Conservation (phyloP, 2,329 filamentous ascomycete genomes). For the Macrophomina tecta region DNA sequence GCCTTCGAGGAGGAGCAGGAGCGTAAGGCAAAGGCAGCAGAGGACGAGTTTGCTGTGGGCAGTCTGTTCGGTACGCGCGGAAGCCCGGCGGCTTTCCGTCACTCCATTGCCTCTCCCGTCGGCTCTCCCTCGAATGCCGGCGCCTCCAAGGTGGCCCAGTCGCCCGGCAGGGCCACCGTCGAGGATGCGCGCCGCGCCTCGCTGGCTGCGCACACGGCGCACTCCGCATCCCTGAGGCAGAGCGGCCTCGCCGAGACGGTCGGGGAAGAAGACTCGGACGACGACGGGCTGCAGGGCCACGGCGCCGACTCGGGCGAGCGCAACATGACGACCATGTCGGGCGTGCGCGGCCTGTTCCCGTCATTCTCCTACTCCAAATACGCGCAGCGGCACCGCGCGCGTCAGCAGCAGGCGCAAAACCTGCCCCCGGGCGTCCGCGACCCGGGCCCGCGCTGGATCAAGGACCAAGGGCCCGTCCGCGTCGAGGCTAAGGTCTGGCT, state of each 20-base stretch:
- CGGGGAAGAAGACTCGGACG: conserved; percentile 56
- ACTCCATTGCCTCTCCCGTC: conserved; percentile 69
- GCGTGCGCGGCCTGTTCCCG: conserved; percentile 76
- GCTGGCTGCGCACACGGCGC: conserved; percentile 34
- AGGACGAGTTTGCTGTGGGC: conserved; percentile 88
- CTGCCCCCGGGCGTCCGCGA: conserved; percentile 89
- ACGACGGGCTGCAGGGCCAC: conserved; percentile 50
- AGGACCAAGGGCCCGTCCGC: conserved; percentile 88
- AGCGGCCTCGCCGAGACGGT: conserved; percentile 40
- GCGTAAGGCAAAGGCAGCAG: conserved; percentile 77
- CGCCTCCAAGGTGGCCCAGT: conserved; percentile 44
- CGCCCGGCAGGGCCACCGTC: conserved; percentile 32
- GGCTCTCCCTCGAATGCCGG: conserved; percentile 68
- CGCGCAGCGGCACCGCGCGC: conserved; percentile 53
- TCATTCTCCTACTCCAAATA: conserved; percentile 83
- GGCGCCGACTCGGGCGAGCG: conserved; percentile 36
- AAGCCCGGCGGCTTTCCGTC: conserved; percentile 57
- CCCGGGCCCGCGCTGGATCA: conserved; percentile 81
- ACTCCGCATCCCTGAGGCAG: conserved; percentile 31
- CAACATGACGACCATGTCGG: conserved; percentile 58
- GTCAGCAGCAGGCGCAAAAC: conserved; percentile 49
- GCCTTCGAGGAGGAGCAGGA: conserved; percentile 93
- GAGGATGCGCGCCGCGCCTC: conserved; percentile 31
- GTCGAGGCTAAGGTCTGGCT: conserved; percentile 99
- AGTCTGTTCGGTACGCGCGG: conserved; percentile 71